Evolutionary conservation across 106 monocot species (phyloP), one percentile per base, ranked within the genome.

Genomic region (Amphibolis antarctica): DNA sequence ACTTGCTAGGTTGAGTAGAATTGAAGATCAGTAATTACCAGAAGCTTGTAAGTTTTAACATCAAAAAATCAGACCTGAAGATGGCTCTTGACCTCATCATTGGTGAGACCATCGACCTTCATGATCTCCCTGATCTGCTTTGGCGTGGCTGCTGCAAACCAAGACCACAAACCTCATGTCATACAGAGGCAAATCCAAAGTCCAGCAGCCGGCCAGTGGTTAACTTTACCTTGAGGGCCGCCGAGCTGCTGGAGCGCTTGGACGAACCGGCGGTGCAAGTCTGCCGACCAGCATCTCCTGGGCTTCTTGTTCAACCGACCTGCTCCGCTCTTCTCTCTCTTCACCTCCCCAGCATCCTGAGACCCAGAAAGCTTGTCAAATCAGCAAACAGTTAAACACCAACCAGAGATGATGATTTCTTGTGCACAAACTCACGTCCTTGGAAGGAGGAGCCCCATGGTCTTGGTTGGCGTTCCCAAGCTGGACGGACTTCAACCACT

Each of bases 401-500:
- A 36, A 3, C 59, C 14, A 1, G 0, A 60, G 5, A n/a, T 29
- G 60, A n/a, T 18, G 12, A 60, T 20, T 20, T 60, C 14, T 60
- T 18, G 1, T 9, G n/a, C 5, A 14, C 12, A 42, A 20, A 11
- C 18, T 46, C 44, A 63, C 63, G 23, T 63, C 46, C 13, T 46
- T 23, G 20, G 47, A 47, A 13, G 3, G 11, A 28, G 0, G 15
- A 12, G 65, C 71, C 2, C 55, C 44, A 28, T 77, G 74, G 51
- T n/a, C n/a, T n/a, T n/a, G n/a, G n/a, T n/a, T n/a, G n/a, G n/a
- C n/a, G n/a, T 65, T 79, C 85, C 85, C 80, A 11, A 85, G 75
- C 76, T 83, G 75, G 10, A 77, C 85, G 12, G 82, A 82, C 71
- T 76, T 66, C 24, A 90, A 63, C 85, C 85, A 90, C 50, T 90